A percentile compares a stretch with the other conserved stretches of the same genome.
phyloP scores from a whole-genome alignment of 2,329 filamentous ascomycete species.

The Colletotrichum sp. region DNA sequence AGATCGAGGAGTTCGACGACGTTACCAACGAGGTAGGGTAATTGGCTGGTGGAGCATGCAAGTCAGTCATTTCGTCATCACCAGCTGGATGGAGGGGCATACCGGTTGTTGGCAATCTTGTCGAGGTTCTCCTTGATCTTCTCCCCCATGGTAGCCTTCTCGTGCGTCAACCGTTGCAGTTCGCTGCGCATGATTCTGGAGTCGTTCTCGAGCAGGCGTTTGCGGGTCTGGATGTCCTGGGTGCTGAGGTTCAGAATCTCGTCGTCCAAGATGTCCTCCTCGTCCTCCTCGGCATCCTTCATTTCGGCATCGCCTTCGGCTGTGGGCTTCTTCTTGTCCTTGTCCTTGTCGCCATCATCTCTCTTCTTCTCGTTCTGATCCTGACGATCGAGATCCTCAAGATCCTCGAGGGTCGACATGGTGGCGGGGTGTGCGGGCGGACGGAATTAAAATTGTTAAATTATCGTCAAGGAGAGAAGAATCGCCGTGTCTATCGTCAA shows the following conservation, averaged over 20 bases:
- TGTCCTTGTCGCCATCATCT: slow-evolving; percentile 37
- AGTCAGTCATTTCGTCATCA: slow-evolving; percentile 17
- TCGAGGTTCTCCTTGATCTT: slow-evolving; percentile 99
- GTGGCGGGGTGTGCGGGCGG: slow-evolving; percentile 29
- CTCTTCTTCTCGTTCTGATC: slow-evolving; percentile 73
- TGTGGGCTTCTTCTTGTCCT: slow-evolving; percentile 41
- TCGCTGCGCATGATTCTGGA: slow-evolving; percentile 99
- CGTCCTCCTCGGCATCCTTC: slow-evolving; percentile 79
- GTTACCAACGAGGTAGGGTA: slow-evolving; percentile 97
- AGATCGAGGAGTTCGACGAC: slow-evolving; percentile 97
- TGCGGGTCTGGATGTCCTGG: slow-evolving; percentile 90
- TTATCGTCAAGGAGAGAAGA: not conserved
- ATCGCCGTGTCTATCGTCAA: not conserved
- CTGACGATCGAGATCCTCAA: slow-evolving; percentile 85
- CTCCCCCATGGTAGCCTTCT: slow-evolving; percentile 94
- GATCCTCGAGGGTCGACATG: slow-evolving; percentile 93
- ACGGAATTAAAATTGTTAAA: not conserved
- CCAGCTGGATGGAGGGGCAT: slow-evolving; percentile 31
- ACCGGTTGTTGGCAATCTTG: slow-evolving; percentile 99
- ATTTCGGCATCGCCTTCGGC: slow-evolving; percentile 82
- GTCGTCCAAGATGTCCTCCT: slow-evolving; percentile 86
- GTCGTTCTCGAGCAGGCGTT: slow-evolving; percentile 94
- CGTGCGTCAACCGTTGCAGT: slow-evolving; percentile 89
- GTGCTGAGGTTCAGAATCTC: slow-evolving; percentile 94
- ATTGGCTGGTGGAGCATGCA: slow-evolving; percentile 67